Conservation (phyloP, 2,329 filamentous ascomycete species). For the Diplocarpon mali region DNA sequence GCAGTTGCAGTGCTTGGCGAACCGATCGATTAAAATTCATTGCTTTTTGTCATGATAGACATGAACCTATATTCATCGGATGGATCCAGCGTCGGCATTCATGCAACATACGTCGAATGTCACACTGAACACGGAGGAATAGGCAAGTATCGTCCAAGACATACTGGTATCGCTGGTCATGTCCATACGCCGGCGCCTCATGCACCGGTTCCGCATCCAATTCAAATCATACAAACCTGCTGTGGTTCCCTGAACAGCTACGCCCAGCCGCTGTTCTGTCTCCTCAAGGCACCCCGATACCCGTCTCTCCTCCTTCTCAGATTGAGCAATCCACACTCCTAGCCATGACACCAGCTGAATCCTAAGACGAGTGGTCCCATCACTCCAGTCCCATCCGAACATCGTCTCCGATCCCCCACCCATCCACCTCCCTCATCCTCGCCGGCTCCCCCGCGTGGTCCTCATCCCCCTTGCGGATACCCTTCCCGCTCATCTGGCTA, state of each 20-base stretch:
- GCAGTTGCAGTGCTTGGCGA: too few relatives aligned
- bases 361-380: not conserved
- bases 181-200: not conserved
- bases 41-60: too few relatives aligned
- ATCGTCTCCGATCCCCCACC: slow-evolving; percentile 77
- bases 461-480: slow-evolving; percentile 10
- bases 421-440: slow-evolving; percentile 41
- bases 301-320: too few relatives aligned
- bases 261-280: not conserved
- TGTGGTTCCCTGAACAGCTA: not conserved
- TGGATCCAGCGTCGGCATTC: too few relatives aligned
- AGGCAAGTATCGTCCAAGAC: not conserved
- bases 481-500: slow-evolving; percentile 1
- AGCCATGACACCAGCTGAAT: not conserved
- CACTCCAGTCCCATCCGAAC: slow-evolving; percentile 72
- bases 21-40: too few relatives aligned
- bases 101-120: too few relatives aligned
- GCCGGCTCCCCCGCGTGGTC: slow-evolving; percentile 29
- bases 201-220: not conserved
- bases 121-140: too few relatives aligned
- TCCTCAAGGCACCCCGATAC: too few relatives aligned
- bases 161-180: not conserved
- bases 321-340: too few relatives aligned
- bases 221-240: slow-evolving; percentile 1
- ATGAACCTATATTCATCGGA: too few relatives aligned